Evolutionary conservation across 1,284 basidiomycete genomes (phyloP).

Genomic region (Kwoniella shivajii): DNA sequence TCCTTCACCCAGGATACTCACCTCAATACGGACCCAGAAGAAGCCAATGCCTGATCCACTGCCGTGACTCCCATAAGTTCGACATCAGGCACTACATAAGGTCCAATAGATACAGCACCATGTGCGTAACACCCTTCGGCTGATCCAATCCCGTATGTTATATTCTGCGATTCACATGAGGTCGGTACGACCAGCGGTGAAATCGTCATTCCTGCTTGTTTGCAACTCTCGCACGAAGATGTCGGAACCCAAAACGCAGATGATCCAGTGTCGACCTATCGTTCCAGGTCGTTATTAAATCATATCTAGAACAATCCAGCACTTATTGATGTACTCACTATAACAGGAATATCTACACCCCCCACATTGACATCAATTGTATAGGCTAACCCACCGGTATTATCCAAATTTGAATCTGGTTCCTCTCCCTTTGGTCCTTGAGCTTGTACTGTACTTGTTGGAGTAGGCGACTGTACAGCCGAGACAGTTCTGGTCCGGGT

Average conservation of each 20-base stretch:
- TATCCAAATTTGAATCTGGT: slow-evolving; percentile 5
- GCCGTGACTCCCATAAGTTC: slow-evolving; percentile 8
- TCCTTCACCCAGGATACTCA: neutral
- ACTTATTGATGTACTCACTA: neutral
- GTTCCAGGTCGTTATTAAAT: neutral
- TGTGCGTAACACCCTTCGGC: slow-evolving; percentile 8
- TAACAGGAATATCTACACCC: slow-evolving; percentile 7
- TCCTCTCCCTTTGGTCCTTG: neutral
- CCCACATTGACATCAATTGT: slow-evolving; percentile 12
- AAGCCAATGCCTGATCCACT: slow-evolving; percentile 2
- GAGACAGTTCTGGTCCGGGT: slow-evolving; percentile 1
- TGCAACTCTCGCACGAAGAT: neutral
- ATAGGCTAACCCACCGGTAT: slow-evolving; percentile 13
- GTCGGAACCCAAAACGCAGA: slow-evolving; percentile 12
- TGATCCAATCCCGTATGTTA: slow-evolving; percentile 13
- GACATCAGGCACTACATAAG: slow-evolving; percentile 6
- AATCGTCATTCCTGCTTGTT: slow-evolving; percentile 4
- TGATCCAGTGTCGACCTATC: slow-evolving; percentile 9
- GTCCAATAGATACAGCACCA: slow-evolving; percentile 2
- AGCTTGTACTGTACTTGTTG: neutral
- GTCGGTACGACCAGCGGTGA: neutral
- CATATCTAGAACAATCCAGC: neutral
- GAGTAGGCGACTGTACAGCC: neutral
- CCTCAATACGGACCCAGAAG: slow-evolving; percentile 6
- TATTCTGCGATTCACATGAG: slow-evolving; percentile 5